These are phyloP conservation scores for Salix koriyanagi DNA, from an alignment of 345 rosid genomes.

Conservation along the genomic window DNA sequence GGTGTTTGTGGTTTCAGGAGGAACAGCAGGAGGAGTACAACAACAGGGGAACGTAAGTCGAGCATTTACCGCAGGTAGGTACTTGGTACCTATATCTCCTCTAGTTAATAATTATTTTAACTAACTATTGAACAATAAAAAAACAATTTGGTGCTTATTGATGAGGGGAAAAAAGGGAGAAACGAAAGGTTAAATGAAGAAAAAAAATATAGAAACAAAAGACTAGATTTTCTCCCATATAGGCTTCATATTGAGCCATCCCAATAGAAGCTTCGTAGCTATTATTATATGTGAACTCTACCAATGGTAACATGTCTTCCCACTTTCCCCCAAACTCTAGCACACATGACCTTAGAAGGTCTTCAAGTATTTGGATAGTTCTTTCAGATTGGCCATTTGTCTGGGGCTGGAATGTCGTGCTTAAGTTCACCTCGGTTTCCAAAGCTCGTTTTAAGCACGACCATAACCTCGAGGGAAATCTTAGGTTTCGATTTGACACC, in stretches of 20 bases:
- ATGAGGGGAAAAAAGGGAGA: too few relatives aligned
- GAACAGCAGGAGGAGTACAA: too few relatives aligned
- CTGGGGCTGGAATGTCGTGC: background rate
- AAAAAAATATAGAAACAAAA: too few relatives aligned
- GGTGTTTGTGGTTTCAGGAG: too few relatives aligned
- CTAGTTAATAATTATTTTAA: too few relatives aligned
- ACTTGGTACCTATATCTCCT: too few relatives aligned
- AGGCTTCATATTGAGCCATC: background rate
- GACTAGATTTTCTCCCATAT: background rate
- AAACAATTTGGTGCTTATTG: too few relatives aligned
- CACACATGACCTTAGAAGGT: background rate
- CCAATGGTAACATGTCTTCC: background rate
- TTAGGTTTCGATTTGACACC: background rate
- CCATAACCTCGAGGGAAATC: background rate
- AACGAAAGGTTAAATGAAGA: too few relatives aligned
- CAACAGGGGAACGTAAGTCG: too few relatives aligned
- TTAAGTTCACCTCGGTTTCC: background rate
- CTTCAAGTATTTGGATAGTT: background rate
- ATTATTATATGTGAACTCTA: background rate
- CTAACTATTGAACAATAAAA: too few relatives aligned
- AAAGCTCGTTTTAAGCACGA: background rate
- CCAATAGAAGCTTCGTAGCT: background rate
- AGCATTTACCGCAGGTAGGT: too few relatives aligned
- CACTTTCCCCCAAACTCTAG: background rate
- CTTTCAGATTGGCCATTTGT: background rate